Percentiles rank a stretch among this genome's conserved stretches.
phyloP scores from a whole-genome alignment of 2,329 filamentous ascomycete species.

The Aspergillus fumigatus region DNA sequence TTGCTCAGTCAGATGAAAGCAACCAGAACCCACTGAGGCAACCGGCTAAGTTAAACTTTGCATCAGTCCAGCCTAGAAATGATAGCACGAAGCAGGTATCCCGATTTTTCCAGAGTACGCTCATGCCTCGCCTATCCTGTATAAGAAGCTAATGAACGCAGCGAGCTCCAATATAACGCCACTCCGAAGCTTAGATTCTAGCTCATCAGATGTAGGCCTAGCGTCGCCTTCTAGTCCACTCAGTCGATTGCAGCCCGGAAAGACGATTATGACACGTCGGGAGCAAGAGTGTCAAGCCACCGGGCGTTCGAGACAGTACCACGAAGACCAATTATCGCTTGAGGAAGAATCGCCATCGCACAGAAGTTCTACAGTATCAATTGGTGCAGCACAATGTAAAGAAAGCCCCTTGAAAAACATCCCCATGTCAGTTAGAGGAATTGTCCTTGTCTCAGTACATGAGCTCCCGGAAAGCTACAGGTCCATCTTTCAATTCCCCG shows the following conservation, averaged over 20 bases:
- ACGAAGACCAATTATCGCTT: not conserved
- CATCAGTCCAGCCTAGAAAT: not conserved
- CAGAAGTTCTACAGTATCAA: not conserved
- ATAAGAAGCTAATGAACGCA: constrained; percentile 1
- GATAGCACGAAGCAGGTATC: constrained; percentile 16
- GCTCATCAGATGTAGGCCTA: constrained; percentile 21
- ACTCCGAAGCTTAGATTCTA: constrained; percentile 21
- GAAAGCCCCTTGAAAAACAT: constrained; percentile 22
- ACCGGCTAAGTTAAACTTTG: constrained; percentile 1
- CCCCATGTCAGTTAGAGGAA: constrained; percentile 49
- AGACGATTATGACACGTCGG: not conserved
- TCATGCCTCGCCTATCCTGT: not conserved
- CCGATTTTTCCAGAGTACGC: constrained; percentile 29
- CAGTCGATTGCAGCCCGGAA: constrained; percentile 19
- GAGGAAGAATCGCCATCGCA: not conserved
- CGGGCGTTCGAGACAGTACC: not conserved
- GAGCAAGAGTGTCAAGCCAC: not conserved
- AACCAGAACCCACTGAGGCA: constrained; percentile 5
- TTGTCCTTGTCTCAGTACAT: constrained; percentile 55
- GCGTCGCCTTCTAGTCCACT: constrained; percentile 30
- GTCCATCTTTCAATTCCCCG: constrained; percentile 64
- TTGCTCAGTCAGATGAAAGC: constrained; percentile 26
- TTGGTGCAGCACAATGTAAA: not conserved
- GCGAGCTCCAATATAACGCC: constrained; percentile 18
- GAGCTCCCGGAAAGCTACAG: constrained; percentile 66